Evolutionary conservation across 1,284 basidiomycete genomes (phyloP), one percentile per base, ranked within the genome.

Genomic region (Microbotryum scabiosae): DNA sequence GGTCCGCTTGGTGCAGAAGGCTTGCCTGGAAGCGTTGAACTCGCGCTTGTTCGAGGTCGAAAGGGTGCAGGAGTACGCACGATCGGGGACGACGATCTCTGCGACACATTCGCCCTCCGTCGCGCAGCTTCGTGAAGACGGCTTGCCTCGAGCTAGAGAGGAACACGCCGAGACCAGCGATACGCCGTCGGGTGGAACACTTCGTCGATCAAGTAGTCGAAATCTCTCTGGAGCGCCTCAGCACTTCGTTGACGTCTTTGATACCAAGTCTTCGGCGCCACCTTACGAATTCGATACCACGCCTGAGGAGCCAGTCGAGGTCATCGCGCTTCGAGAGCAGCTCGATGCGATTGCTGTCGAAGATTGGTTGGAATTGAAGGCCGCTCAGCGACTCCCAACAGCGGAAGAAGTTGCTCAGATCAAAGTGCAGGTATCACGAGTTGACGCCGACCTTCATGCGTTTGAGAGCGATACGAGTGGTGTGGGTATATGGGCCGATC

Each of bases 401-500:
- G 8, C 8, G 8, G 56, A 45, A 72, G 57, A 78, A 84, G 71
- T 76, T 76, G 10, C 65, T 75, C 50, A 77, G 78, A n/a, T 80
- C 86, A 63, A 70, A 75, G 4, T 63, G 69, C 9, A 73, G 36
- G 26, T 61, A n/a, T 56, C 59, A 44, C 23, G 28, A 18, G 32
- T 44, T 12, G 76, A 70, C 16, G 73, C 74, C 23, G 82, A 84
- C 51, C 75, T 79, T 18, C 70, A 77, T 7, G 64, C 73, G 16
- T 72, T 90, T 16, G 82, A 84, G 12, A 45, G 21, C 4, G 51
- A 70, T 5, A 75, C 76, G 3, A 70, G 75, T 18, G 75, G 79
- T 36, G 68, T 72, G 5, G 69, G 78, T 16, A 73, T 81, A 23
- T 78, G 82, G 60, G 69, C 79, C 23, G 85, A 88, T 67, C 73